Evolutionary conservation across 2,329 filamentous ascomycete species (phyloP), one percentile per base, ranked within the genome.

Genomic region (Cladosporium sp.): DNA sequence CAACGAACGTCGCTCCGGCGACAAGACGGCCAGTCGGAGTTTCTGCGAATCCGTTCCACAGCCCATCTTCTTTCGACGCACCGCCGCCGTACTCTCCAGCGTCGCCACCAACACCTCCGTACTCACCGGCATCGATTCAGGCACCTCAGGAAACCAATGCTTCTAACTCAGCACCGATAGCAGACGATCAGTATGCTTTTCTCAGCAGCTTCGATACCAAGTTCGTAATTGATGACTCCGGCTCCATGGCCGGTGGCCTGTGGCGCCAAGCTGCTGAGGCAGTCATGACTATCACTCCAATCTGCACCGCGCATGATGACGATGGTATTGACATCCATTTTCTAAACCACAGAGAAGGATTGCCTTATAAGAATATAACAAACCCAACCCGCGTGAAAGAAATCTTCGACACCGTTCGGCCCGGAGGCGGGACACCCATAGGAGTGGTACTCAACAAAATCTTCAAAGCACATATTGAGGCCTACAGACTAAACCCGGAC

Each of bases 281-380:
- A 1, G 79, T 97, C 2, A 72, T 78, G 32, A 77, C 82, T 44
- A 90, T 97, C 63, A 80, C 89, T 0, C 89, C 89, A 0, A 86
- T 95, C 63, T 95, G 91, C 71, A 87, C 88, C 1, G 68, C 75
- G 3, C 84, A 87, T 68, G 92, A 97, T 66, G 72, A 75, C 0
- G 88, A 96, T 68, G 92, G 92, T 18, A 84, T 97, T 60, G 92
- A 97, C 66, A 75, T 97, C 58, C 90, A 88, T 77, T 97, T 97
- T 70, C 76, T 97, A 35, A 96, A 97, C 72, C 79, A 16, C n/a
- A n/a, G n/a, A n/a, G n/a, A n/a, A n/a, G n/a, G n/a, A n/a, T n/a
- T n/a, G n/a, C n/a, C n/a, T n/a, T n/a, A n/a, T n/a, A n/a, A n/a
- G n/a, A n/a, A n/a, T n/a, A n/a, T n/a, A n/a, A n/a, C n/a, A n/a